Percentiles rank a stretch among this genome's conserved stretches.
phyloP scores from a whole-genome alignment of 169 alveolate species.

The Eimeria falciformis region DNA sequence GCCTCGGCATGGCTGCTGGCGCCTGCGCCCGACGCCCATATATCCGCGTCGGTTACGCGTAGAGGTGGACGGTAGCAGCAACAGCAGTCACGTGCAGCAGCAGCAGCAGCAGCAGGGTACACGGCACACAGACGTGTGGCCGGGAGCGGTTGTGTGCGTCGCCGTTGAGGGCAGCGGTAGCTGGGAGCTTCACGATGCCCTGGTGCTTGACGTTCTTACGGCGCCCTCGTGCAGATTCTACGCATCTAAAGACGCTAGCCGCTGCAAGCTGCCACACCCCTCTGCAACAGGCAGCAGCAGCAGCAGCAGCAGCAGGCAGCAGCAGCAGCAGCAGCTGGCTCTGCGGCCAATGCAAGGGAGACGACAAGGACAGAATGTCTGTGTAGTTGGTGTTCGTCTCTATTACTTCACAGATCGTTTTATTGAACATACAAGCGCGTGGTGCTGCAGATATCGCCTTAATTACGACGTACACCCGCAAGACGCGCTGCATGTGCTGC shows the following conservation, averaged over 20 bases:
- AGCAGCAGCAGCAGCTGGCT: conserved; percentile 58
- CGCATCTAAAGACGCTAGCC: not conserved
- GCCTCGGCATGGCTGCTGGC: conserved; percentile 72
- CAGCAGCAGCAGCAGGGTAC: conserved; percentile 45
- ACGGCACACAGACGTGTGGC: conserved; percentile 67
- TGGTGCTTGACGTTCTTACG: conserved; percentile 55
- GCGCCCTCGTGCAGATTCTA: conserved; percentile 44
- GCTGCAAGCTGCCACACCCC: conserved; percentile 22
- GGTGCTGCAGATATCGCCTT: conserved; percentile 62
- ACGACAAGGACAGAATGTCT: not conserved
- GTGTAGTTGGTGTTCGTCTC: conserved; percentile 40
- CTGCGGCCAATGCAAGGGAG: conserved; percentile 39
- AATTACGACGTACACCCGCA: conserved; percentile 69
- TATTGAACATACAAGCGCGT: conserved; percentile 21
- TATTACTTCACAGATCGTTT: conserved; percentile 27
- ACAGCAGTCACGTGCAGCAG: conserved; percentile 32
- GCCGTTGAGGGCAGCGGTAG: conserved; percentile 32
- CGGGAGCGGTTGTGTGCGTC: conserved; percentile 68
- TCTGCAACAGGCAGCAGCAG: conserved; percentile 6
- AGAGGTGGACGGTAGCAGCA: not conserved
- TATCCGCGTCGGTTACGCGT: not conserved
- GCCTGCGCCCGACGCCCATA: conserved; percentile 66
- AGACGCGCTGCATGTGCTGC: conserved; percentile 52
- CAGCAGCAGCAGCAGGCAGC: conserved; percentile 48
- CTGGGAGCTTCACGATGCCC: conserved; percentile 65